These are phyloP conservation scores for Calonectria ilicicola DNA, from an alignment of 2,329 filamentous ascomycete genomes.

Conservation along the genomic window DNA sequence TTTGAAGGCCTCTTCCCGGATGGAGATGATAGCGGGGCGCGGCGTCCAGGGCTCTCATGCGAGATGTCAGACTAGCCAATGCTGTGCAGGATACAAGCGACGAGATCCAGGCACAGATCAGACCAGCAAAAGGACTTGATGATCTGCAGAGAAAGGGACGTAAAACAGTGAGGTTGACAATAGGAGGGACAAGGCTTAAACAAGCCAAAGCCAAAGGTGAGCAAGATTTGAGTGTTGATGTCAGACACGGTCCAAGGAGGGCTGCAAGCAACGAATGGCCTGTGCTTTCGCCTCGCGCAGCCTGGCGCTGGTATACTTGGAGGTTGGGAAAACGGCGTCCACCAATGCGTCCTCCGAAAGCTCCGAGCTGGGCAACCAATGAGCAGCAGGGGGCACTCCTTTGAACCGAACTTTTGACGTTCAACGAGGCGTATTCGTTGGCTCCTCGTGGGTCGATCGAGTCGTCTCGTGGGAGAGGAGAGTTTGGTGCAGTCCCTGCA, in stretches of 20 bases:
- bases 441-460: neutral
- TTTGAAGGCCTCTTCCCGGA: slow-evolving; percentile 26
- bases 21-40: slow-evolving; percentile 37
- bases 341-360: slow-evolving; percentile 13
- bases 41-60: slow-evolving; percentile 40
- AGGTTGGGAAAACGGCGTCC: slow-evolving; percentile 15
- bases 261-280: slow-evolving; percentile 17
- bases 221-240: slow-evolving; percentile 14
- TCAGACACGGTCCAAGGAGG: slow-evolving; percentile 12
- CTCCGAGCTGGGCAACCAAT: slow-evolving; percentile 6
- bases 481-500: slow-evolving; percentile 5
- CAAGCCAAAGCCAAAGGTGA: neutral
- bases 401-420: neutral
- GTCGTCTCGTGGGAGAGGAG: slow-evolving; percentile 6
- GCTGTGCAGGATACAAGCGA: slow-evolving; percentile 57
- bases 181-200: neutral
- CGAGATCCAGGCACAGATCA: slow-evolving; percentile 12
- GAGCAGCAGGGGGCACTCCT: neutral
- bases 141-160: slow-evolving; percentile 13
- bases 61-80: slow-evolving; percentile 53
- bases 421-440: neutral
- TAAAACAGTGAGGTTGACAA: slow-evolving; percentile 17
- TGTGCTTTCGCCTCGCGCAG: slow-evolving; percentile 15
- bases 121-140: neutral
- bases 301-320: neutral